These are phyloP conservation scores for Auricularia cornea DNA, from an alignment of 768 basidiomycete genomes.

Conservation along the genomic window DNA sequence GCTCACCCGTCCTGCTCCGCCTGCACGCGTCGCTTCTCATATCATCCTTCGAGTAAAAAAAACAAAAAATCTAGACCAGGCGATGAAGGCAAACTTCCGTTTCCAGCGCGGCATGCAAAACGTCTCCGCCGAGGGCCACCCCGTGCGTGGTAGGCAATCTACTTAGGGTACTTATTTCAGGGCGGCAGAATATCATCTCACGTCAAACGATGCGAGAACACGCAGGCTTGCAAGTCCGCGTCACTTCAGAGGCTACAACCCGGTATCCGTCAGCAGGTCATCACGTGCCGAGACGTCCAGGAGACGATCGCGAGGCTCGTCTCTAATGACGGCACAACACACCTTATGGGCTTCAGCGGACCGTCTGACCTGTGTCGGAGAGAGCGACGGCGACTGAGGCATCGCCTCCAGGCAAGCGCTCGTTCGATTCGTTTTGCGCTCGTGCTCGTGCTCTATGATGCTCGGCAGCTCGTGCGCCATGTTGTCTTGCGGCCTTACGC, in stretches of 20 bases:
- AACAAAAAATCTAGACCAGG: slow-evolving; percentile 43
- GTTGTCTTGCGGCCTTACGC: too few relatives aligned
- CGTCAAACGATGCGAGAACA: slow-evolving; percentile 96
- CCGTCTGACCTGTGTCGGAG: too few relatives aligned
- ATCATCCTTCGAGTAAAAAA: slow-evolving; percentile 26
- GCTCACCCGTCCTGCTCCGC: slow-evolving; percentile 59
- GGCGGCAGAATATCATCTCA: slow-evolving; percentile 81
- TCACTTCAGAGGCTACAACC: background rate
- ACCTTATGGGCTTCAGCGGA: slow-evolving; percentile 90
- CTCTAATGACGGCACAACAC: slow-evolving; percentile 95
- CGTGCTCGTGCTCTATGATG: too few relatives aligned
- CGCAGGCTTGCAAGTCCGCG: slow-evolving; percentile 56
- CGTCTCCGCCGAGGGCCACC: slow-evolving; percentile 60
- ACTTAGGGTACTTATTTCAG: slow-evolving; percentile 65
- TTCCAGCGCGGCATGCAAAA: slow-evolving; percentile 43
- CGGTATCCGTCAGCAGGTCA: background rate
- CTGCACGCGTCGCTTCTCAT: slow-evolving; percentile 64
- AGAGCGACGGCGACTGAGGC: too few relatives aligned
- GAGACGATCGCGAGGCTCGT: slow-evolving; percentile 78
- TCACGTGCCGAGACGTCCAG: slow-evolving; percentile 83
- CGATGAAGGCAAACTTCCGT: slow-evolving; percentile 48
- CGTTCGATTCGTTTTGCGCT: too few relatives aligned
- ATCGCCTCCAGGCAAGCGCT: too few relatives aligned
- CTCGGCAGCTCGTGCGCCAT: too few relatives aligned
- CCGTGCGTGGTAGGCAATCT: slow-evolving; percentile 77